phyloP scores from a whole-genome alignment of 495 filamentous ascomycete species.

The Podospora australis region DNA sequence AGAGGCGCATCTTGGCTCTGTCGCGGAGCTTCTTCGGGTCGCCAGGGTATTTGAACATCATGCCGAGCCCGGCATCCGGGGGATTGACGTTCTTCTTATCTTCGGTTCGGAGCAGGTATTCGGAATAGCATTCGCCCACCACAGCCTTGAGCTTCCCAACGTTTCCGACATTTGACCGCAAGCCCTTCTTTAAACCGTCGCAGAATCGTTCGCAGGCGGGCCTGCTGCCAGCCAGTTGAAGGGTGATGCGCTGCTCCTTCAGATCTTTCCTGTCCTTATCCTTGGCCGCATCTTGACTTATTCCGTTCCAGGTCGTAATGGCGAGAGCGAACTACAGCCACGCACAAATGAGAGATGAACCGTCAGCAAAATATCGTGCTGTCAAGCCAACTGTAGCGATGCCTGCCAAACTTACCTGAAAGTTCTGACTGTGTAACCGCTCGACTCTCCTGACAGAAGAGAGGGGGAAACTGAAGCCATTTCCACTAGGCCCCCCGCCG shows the following conservation, averaged over 20 bases:
- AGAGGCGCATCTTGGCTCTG: constrained; percentile 92
- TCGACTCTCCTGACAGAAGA: constrained; percentile 89
- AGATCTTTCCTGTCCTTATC: constrained; percentile 45
- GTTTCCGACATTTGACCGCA: constrained; percentile 78
- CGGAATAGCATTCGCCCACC: constrained; percentile 80
- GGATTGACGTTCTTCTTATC: constrained; percentile 52
- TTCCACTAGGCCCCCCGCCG: constrained; percentile 85
- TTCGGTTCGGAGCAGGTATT: constrained; percentile 69
- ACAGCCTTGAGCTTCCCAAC: constrained; percentile 75
- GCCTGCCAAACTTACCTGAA: constrained; percentile 42
- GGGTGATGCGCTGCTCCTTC: constrained; percentile 71
- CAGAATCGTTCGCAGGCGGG: constrained; percentile 92
- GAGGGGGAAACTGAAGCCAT: constrained; percentile 93
- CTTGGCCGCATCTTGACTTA: constrained; percentile 43
- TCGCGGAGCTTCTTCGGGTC: constrained; percentile 94
- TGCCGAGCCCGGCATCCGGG: constrained; percentile 87
- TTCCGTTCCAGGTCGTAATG: constrained; percentile 94
- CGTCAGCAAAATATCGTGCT: neutral
- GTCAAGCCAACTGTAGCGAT: neutral
- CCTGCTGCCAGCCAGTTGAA: constrained; percentile 83
- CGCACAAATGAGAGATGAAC: neutral
- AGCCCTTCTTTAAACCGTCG: constrained; percentile 83
- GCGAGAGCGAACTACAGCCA: constrained; percentile 68
- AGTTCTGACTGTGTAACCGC: constrained; percentile 80
- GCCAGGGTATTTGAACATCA: constrained; percentile 90